Percentiles rank a stretch among this genome's conserved stretches.
Conservation (phyloP, 2,329 filamentous ascomycete genomes). For the Cordyceps farinosa region DNA sequence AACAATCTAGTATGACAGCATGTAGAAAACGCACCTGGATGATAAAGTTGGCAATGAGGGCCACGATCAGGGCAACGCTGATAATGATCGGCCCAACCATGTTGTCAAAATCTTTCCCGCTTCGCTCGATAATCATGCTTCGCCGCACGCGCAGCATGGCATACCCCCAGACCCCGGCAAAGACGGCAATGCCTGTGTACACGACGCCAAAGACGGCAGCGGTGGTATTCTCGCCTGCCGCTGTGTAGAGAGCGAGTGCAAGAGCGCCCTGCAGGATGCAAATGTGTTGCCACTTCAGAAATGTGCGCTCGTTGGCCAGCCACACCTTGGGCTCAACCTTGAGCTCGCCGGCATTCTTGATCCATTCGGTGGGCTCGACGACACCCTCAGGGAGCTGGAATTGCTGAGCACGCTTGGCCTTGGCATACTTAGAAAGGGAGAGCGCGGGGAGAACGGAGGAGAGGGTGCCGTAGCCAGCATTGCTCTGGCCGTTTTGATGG, state of each 20-base stretch:
- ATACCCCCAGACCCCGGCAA: constrained; percentile 85
- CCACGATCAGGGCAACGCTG: constrained; percentile 71
- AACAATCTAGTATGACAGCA: neutral
- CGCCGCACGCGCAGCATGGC: constrained; percentile 72
- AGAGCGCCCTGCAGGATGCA: constrained; percentile 80
- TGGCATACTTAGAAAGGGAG: constrained; percentile 73
- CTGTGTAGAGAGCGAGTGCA: constrained; percentile 82
- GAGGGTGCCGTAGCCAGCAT: constrained; percentile 53
- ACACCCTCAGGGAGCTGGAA: constrained; percentile 75
- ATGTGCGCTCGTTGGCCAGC: constrained; percentile 97
- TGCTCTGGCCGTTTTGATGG: constrained; percentile 34
- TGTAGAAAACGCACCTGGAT: constrained; percentile 64
- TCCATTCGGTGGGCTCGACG: constrained; percentile 77
- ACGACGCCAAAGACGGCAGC: constrained; percentile 76
- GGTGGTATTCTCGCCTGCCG: constrained; percentile 74
- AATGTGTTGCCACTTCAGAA: constrained; percentile 98
- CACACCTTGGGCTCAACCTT: constrained; percentile 97
- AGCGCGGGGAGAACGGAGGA: constrained; percentile 77
- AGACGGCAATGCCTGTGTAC: constrained; percentile 77
- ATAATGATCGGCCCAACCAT: constrained; percentile 80
- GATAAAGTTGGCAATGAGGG: constrained; percentile 80
- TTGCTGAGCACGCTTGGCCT: constrained; percentile 46
- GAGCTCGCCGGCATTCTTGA: constrained; percentile 90
- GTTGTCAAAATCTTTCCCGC: constrained; percentile 91
- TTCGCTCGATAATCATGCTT: constrained; percentile 77